Conservation (phyloP, 768 basidiomycete species). For the Suillus spraguei region DNA sequence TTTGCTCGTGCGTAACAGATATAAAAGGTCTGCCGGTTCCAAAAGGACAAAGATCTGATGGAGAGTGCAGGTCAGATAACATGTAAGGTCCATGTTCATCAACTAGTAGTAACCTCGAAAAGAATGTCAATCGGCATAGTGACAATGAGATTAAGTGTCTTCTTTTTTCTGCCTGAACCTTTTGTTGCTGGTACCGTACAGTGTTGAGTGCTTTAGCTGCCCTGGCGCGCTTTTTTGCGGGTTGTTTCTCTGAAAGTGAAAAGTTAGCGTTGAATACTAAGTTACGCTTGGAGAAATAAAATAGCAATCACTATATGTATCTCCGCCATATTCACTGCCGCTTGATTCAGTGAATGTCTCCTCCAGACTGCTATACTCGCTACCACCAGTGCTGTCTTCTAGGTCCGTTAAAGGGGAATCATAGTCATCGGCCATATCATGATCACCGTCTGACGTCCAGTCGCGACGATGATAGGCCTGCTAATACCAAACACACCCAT, state of each 20-base stretch:
- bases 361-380: neutral
- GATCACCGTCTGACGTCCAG: neutral
- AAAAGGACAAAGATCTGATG: conserved; percentile 32
- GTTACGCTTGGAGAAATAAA: neutral
- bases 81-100: neutral
- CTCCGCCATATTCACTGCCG: conserved; percentile 2
- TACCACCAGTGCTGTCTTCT: neutral
- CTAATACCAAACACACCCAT: neutral
- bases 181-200: neutral
- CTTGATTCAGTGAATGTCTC: neutral
- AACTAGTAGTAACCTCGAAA: conserved; percentile 24
- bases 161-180: conserved; percentile 4
- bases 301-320: neutral
- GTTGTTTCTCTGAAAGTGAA: conserved; percentile 1
- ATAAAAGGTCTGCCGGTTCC: conserved; percentile 33
- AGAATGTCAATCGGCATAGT: conserved; percentile 31
- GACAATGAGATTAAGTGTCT: conserved; percentile 16
- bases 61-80: neutral
- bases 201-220: neutral
- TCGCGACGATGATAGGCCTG: neutral
- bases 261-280: neutral
- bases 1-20: conserved; percentile 31
- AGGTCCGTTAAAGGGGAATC: conserved; percentile 8
- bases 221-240: conserved; percentile 1
- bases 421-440: neutral